Evolutionary conservation across 176 grass and related monocot species (phyloP).

Genomic region (Paspalum notatum): DNA sequence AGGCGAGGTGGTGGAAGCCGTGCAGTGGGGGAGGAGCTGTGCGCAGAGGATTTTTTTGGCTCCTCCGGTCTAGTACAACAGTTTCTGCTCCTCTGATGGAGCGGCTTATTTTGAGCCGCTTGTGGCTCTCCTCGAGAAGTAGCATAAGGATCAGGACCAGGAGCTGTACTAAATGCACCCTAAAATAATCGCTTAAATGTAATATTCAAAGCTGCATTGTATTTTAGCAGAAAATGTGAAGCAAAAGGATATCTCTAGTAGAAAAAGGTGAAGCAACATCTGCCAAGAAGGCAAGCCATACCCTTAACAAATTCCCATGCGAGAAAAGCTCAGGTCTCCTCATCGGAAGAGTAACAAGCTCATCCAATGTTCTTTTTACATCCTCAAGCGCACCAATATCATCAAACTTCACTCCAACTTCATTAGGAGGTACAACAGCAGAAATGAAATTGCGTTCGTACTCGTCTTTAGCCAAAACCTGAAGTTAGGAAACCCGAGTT

Average conservation of each 20-base stretch:
- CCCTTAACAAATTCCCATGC: slow-evolving; percentile 88
- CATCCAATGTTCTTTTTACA: slow-evolving; percentile 89
- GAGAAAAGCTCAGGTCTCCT: slow-evolving; percentile 93
- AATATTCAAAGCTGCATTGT: slow-evolving; percentile 16
- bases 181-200: slow-evolving; percentile 1
- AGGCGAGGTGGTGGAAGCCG: too few relatives aligned
- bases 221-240: slow-evolving; percentile 29
- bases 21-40: too few relatives aligned
- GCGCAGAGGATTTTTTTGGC: too few relatives aligned
- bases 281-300: slow-evolving; percentile 43
- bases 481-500: slow-evolving; percentile 38
- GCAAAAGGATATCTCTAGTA: background rate
- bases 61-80: too few relatives aligned
- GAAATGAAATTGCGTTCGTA: slow-evolving; percentile 91
- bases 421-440: slow-evolving; percentile 83
- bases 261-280: slow-evolving; percentile 19
- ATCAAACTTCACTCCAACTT: slow-evolving; percentile 97
- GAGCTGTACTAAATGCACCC: too few relatives aligned
- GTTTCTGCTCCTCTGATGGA: too few relatives aligned
- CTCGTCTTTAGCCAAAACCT: slow-evolving; percentile 91
- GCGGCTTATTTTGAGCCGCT: too few relatives aligned
- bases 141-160: too few relatives aligned
- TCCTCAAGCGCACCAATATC: slow-evolving; percentile 94
- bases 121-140: too few relatives aligned
- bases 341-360: slow-evolving; percentile 95